Base-by-base conservation (phyloP, 805 yeast genomes). In the Lipomyces orientalis region DNA sequence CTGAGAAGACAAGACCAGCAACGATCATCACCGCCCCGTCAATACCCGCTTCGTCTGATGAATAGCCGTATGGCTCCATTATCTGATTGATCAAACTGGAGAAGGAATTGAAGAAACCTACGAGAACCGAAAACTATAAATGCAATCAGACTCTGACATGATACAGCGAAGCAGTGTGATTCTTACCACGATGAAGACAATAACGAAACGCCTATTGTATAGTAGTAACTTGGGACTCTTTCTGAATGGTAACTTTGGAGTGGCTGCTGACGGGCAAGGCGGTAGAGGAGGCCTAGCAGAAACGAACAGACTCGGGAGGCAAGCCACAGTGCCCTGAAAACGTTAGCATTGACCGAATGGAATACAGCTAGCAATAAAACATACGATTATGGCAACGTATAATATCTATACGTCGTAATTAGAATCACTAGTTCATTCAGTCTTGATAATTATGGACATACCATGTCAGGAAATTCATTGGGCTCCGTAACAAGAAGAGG, bases 101-200 rank as follows among this genome's bases (percentile, higher is more conserved):
- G 64, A 72, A 76, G 25, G 79, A 74, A 64, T 77, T 77, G 72
- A 77, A 77, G 61, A 75, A 74, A 16, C 79, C 79, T 46, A 77
- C 79, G 60, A 73, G 76, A 55, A 75, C 63, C 22, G 79, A 69
- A 49, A 77, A 77, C 71, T 75, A 9, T 43, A 65, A 58, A 59
- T n/a, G 68, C 60, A 25, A 69, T 60, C n/a, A 49, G 34, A 6
- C 22, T 9, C 31, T 43, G 22, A 39, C 22, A 49, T n/a, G 29
- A 16, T n/a, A 43, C 7, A 22, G 49, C 6, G 49, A 9, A 16
- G 22, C 2, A n/a, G 19, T 7, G 4, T 5, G 22, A n/a, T 5
- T 3, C 64, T 14, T 59, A 64, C 67, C 10, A 66, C 39, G 4
- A 56, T 31, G 39, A 62, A 54, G 4, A 62, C 49, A 6, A 66